phyloP scores from a whole-genome alignment of 2,329 filamentous ascomycete genomes.

The Huntiella savannae region DNA sequence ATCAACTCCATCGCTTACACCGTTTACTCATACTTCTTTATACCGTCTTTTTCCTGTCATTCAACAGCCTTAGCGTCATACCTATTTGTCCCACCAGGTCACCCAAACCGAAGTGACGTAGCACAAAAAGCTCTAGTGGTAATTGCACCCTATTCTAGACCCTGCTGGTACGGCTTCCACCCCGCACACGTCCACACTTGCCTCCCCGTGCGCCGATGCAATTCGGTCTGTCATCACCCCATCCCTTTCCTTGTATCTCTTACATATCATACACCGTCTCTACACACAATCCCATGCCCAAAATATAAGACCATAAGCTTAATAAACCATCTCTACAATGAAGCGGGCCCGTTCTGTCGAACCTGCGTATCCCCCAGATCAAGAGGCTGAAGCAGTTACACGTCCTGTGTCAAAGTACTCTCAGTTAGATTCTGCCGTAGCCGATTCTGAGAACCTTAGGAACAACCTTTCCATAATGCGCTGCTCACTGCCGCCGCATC shows the following conservation, averaged over 20 bases:
- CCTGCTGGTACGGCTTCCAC: conserved; percentile 8
- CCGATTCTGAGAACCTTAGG: conserved; percentile 16
- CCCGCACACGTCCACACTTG: conserved; percentile 1
- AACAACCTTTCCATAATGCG: conserved; percentile 38
- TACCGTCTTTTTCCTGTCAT: background rate
- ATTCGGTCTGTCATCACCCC: background rate
- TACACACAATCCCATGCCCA: background rate
- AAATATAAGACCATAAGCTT: conserved; percentile 6
- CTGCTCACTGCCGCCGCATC: conserved; percentile 69
- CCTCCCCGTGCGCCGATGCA: background rate
- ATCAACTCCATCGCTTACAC: too few species aligned
- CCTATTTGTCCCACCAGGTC: too few species aligned
- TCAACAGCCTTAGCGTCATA: too few species aligned
- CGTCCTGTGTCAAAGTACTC: conserved; percentile 30
- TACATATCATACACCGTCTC: background rate
- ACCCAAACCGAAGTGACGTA: too few species aligned
- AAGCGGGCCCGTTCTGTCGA: conserved; percentile 44
- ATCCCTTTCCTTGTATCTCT: background rate
- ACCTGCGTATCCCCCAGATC: conserved; percentile 17
- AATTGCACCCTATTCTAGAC: background rate
- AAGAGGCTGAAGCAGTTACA: background rate
- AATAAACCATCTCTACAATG: conserved; percentile 23
- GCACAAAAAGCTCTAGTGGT: too few species aligned
- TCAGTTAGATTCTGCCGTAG: conserved; percentile 33
- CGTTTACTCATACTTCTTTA: background rate